Evolutionary conservation across 164 flowering plant genomes (phyloP).

Genomic region (Piper betle): DNA sequence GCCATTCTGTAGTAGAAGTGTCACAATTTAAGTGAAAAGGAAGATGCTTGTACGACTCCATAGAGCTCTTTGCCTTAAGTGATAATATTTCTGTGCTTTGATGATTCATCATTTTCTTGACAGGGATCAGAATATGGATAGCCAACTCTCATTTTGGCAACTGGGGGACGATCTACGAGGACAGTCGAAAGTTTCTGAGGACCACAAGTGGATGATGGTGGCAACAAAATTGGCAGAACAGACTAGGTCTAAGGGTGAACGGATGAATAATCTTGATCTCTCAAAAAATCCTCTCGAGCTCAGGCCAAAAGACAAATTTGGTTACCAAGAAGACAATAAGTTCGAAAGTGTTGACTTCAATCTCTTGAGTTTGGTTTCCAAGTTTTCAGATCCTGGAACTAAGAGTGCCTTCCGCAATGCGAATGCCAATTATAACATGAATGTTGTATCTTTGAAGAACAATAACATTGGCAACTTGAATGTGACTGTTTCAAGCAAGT

Average conservation of each 20-base stretch:
- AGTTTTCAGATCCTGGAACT: slow-evolving; percentile 28
- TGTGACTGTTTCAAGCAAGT: slow-evolving; percentile 31
- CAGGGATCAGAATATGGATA: slow-evolving; percentile 38
- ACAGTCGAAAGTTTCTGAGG: slow-evolving; percentile 67
- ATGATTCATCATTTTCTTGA: neutral
- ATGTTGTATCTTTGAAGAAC: slow-evolving; percentile 32
- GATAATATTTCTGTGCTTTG: neutral
- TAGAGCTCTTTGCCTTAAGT: no score
- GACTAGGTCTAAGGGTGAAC: slow-evolving; percentile 63
- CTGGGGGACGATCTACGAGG: slow-evolving; percentile 89
- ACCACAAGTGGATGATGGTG: slow-evolving; percentile 69
- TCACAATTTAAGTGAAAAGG: no score
- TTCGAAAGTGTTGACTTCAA: slow-evolving; percentile 56
- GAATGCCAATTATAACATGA: slow-evolving; percentile 26
- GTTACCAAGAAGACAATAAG: slow-evolving; percentile 69
- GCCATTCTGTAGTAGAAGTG: no score
- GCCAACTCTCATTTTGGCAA: slow-evolving; percentile 73
- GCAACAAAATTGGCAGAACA: slow-evolving; percentile 87
- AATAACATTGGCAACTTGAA: slow-evolving; percentile 21
- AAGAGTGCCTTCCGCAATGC: slow-evolving; percentile 29
- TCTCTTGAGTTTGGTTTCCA: slow-evolving; percentile 55
- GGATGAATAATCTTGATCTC: slow-evolving; percentile 74
- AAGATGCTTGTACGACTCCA: no score
- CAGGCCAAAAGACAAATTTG: slow-evolving; percentile 43
- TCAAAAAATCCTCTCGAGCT: slow-evolving; percentile 40